Percentiles rank a stretch among this genome's conserved stretches.
These are phyloP conservation scores for Ocimum tenuiflorum DNA, from an alignment of 257 asterid species.

Conservation along the genomic window DNA sequence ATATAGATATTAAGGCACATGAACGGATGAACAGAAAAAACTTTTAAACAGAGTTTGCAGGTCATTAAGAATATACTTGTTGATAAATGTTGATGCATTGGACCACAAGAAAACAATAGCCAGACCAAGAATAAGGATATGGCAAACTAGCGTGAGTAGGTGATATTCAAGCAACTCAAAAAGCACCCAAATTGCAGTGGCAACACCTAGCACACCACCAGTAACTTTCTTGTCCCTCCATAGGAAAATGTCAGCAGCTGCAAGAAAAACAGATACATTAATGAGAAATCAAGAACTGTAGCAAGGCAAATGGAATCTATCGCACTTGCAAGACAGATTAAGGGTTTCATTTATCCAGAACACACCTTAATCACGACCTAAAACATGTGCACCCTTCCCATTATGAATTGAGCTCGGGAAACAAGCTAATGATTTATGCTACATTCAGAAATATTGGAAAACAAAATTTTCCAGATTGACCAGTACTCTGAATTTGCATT, in stretches of 20 bases:
- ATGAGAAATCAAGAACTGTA: background rate
- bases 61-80: conserved; percentile 44
- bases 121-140: conserved; percentile 58
- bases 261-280: conserved; percentile 3
- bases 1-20: conserved; percentile 2
- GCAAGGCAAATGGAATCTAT: background rate
- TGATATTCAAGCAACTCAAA: conserved; percentile 88
- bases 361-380: background rate
- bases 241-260: conserved; percentile 92
- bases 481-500: background rate
- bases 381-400: background rate
- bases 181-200: conserved; percentile 79
- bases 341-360: background rate
- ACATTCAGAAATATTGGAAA: background rate
- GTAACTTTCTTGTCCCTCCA: conserved; percentile 89
- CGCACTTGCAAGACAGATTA: background rate
- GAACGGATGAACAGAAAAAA: background rate
- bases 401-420: background rate
- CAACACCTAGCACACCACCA: conserved; percentile 71
- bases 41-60: background rate
- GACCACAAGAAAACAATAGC: conserved; percentile 78
- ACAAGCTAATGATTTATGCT: background rate
- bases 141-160: conserved; percentile 79
- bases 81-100: conserved; percentile 66
- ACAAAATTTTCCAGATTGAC: background rate